These are phyloP conservation scores for Coemansia sp. DNA, from an alignment of 192 early-diverging fungal species.

Conservation along the genomic window DNA sequence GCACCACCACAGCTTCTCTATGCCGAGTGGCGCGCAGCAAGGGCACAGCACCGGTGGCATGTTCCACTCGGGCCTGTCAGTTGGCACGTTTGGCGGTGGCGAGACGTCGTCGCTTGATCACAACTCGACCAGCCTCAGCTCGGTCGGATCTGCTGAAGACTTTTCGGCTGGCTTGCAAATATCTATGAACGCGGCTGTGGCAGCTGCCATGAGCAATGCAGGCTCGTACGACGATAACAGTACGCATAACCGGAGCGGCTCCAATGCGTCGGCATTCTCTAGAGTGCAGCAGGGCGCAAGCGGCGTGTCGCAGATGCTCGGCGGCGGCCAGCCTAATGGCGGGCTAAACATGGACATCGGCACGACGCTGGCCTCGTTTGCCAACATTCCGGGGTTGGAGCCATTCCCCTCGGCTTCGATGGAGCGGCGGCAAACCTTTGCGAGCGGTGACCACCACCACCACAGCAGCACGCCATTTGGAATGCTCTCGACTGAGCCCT, in stretches of 20 bases:
- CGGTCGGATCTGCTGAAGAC: conserved; percentile 26
- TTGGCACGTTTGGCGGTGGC: conserved; percentile 26
- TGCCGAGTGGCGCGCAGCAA: conserved; percentile 34
- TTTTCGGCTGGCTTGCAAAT: conserved; percentile 49
- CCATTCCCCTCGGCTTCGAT: conserved; percentile 28
- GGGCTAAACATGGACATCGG: conserved; percentile 37
- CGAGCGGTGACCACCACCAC: conserved; percentile 7
- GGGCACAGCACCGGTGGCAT: conserved; percentile 17
- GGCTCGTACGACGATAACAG: conserved; percentile 25
- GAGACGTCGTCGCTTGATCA: conserved; percentile 16
- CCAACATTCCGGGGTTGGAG: conserved; percentile 39
- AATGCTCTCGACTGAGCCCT: conserved; percentile 25
- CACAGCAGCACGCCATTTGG: conserved; percentile 10
- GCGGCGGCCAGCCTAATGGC: conserved; percentile 12
- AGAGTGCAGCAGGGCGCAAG: conserved; percentile 24
- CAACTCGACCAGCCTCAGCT: conserved; percentile 13
- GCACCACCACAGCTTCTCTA: conserved; percentile 49
- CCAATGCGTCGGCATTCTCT: conserved; percentile 46
- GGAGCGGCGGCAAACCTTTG: conserved; percentile 24
- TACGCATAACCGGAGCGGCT: conserved; percentile 25
- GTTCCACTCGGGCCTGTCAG: conserved; percentile 25
- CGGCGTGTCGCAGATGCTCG: conserved; percentile 37
- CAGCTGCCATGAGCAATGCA: conserved; percentile 19
- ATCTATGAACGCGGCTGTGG: conserved; percentile 44
- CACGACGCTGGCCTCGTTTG: conserved; percentile 36